A percentile compares a stretch with the other conserved stretches of the same genome.
Evolutionary conservation across 2,329 filamentous ascomycete genomes (phyloP).

Genomic region (Epichloe sp.): DNA sequence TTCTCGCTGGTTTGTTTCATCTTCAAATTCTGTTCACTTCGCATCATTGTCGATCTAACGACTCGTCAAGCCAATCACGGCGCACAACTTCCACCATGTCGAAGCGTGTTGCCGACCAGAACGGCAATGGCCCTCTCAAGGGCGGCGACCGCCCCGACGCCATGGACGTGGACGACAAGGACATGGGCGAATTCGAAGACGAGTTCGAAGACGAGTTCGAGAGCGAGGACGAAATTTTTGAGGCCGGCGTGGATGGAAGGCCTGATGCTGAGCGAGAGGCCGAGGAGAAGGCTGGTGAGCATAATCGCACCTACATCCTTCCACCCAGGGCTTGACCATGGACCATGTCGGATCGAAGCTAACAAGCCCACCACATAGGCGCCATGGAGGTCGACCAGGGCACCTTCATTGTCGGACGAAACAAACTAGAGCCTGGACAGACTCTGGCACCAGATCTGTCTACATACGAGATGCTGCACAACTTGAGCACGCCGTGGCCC

Average conservation of each 20-base stretch:
- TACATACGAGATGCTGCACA: constrained; percentile 98
- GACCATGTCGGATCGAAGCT: neutral
- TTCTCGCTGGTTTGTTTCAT: neutral
- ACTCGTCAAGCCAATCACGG: neutral
- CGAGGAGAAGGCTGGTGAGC: constrained; percentile 58
- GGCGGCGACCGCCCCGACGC: constrained; percentile 47
- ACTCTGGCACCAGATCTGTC: constrained; percentile 80
- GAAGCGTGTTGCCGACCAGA: constrained; percentile 40
- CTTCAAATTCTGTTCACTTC: neutral
- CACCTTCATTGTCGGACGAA: constrained; percentile 90
- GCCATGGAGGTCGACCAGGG: constrained; percentile 90
- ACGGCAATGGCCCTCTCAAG: constrained; percentile 40
- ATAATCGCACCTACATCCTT: neutral
- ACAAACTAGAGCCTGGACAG: constrained; percentile 82
- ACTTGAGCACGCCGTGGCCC: constrained; percentile 86
- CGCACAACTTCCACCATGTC: constrained; percentile 32
- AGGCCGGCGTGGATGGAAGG: constrained; percentile 85
- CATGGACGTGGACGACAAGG: constrained; percentile 52
- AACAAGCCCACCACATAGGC: neutral
- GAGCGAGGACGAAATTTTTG: constrained; percentile 78
- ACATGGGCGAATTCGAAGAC: constrained; percentile 80
- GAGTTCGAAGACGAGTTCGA: constrained; percentile 90
- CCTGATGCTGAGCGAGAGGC: constrained; percentile 88
- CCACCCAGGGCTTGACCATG: too few relatives aligned
- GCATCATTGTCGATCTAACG: neutral